These are phyloP conservation scores for Plectosphaerella plurivora DNA, from an alignment of 2,329 filamentous ascomycete genomes.

Conservation along the genomic window DNA sequence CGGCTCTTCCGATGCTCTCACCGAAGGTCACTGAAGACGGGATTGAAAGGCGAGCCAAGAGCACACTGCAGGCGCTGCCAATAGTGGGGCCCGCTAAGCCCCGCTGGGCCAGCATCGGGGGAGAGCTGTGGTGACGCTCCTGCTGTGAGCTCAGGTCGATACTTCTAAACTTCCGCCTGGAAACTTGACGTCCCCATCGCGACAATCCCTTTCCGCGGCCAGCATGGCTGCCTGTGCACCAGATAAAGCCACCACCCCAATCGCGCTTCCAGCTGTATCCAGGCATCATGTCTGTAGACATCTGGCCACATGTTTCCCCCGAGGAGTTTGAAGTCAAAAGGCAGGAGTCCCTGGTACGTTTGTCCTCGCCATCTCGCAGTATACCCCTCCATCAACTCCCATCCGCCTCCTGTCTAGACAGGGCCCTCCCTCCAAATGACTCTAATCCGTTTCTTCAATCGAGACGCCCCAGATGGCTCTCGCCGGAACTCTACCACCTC, in stretches of 20 bases:
- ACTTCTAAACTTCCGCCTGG: not conserved
- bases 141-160: too few relatives aligned
- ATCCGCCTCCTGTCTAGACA: not conserved
- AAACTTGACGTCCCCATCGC: not conserved
- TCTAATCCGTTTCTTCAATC: not conserved
- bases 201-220: constrained; percentile 1
- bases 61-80: not conserved
- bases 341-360: constrained; percentile 46
- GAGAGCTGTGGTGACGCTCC: too few relatives aligned
- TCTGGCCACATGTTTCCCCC: constrained; percentile 52
- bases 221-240: constrained; percentile 20
- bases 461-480: not conserved
- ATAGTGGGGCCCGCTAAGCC: not conserved
- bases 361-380: not conserved
- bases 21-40: too few relatives aligned
- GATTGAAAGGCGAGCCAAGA: not conserved
- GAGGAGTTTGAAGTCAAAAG: constrained; percentile 45
- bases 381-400: not conserved
- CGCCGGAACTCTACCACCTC: not conserved
- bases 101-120: not conserved
- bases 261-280: constrained; percentile 3
- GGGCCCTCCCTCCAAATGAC: not conserved
- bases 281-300: constrained; percentile 48
- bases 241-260: constrained; percentile 2
- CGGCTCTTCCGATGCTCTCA: too few relatives aligned